A percentile compares a stretch with the other conserved stretches of the same genome.
These are phyloP conservation scores for Hypomontagnella submonticulosa DNA, from an alignment of 495 filamentous ascomycete genomes.

Conservation along the genomic window DNA sequence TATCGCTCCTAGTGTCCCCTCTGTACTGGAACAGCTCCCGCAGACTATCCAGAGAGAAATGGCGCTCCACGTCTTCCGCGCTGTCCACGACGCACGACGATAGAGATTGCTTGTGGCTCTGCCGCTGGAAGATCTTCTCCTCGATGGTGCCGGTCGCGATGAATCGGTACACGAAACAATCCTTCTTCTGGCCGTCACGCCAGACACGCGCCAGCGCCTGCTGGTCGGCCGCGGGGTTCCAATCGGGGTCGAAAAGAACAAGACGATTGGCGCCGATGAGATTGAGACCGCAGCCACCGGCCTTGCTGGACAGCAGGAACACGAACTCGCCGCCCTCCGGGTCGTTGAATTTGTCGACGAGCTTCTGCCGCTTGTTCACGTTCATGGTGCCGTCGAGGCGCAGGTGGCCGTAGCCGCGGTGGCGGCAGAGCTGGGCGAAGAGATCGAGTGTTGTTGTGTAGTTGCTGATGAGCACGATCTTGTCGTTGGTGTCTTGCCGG, in stretches of 20 bases:
- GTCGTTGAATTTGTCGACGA: constrained; percentile 98
- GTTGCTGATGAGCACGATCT: constrained; percentile 98
- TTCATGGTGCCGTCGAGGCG: constrained; percentile 97
- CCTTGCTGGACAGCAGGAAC: constrained; percentile 95
- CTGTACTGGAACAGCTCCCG: constrained; percentile 95
- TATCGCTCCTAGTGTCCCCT: constrained; percentile 85
- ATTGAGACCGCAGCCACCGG: constrained; percentile 96
- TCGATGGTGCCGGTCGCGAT: constrained; percentile 98
- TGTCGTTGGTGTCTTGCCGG: constrained; percentile 95
- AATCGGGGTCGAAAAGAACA: constrained; percentile 97
- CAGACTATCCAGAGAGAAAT: constrained; percentile 90
- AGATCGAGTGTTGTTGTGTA: constrained; percentile 97
- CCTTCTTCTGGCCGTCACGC: constrained; percentile 99
- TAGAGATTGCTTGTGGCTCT: constrained; percentile 96
- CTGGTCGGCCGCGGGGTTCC: constrained; percentile 98
- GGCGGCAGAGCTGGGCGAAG: constrained; percentile 90
- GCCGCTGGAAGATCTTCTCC: constrained; percentile 99
- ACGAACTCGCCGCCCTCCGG: constrained; percentile 91
- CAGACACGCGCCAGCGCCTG: constrained; percentile 97
- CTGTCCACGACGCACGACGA: constrained; percentile 98
- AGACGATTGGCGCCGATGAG: constrained; percentile 97
- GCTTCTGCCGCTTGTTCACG: constrained; percentile 94
- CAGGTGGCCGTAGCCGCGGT: constrained; percentile 82
- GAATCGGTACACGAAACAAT: constrained; percentile 99
- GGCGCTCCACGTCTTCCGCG: constrained; percentile 95